phyloP scores from a whole-genome alignment of 331 rosid genomes.

The Acacia concinna region DNA sequence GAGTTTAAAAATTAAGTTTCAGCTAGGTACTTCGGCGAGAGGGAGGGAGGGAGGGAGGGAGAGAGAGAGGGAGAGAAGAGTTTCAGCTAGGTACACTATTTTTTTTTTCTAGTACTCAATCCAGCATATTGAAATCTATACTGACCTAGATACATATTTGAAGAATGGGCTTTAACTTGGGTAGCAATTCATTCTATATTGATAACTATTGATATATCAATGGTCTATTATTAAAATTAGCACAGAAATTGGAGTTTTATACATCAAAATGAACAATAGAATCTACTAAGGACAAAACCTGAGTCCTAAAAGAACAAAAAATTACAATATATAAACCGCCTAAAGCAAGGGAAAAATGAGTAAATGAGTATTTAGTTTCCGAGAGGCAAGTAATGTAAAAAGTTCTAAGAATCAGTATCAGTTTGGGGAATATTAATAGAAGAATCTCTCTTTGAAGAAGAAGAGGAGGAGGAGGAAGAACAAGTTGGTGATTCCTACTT shows the following conservation, averaged over 20 bases:
- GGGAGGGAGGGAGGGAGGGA: too few relatives aligned
- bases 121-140: too few relatives aligned
- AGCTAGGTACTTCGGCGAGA: too few relatives aligned
- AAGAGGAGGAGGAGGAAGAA: constrained; percentile 38
- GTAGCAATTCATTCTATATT: too few relatives aligned
- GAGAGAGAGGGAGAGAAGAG: too few relatives aligned
- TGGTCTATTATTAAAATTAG: constrained; percentile 29
- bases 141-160: neutral
- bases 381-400: constrained; percentile 19
- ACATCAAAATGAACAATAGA: constrained; percentile 27
- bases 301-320: neutral
- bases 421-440: constrained; percentile 10
- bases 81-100: too few relatives aligned
- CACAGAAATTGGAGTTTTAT: neutral
- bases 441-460: constrained; percentile 27
- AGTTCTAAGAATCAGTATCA: constrained; percentile 28
- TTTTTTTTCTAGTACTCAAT: too few relatives aligned
- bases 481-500: constrained; percentile 40
- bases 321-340: constrained; percentile 8
- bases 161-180: neutral
- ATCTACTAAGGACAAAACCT: constrained; percentile 34
- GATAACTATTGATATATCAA: neutral
- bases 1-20: too few relatives aligned
- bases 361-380: constrained; percentile 22
- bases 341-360: neutral